These are phyloP conservation scores for Hymenoscyphus infarciens DNA, from an alignment of 2,329 filamentous ascomycete species.

Conservation along the genomic window DNA sequence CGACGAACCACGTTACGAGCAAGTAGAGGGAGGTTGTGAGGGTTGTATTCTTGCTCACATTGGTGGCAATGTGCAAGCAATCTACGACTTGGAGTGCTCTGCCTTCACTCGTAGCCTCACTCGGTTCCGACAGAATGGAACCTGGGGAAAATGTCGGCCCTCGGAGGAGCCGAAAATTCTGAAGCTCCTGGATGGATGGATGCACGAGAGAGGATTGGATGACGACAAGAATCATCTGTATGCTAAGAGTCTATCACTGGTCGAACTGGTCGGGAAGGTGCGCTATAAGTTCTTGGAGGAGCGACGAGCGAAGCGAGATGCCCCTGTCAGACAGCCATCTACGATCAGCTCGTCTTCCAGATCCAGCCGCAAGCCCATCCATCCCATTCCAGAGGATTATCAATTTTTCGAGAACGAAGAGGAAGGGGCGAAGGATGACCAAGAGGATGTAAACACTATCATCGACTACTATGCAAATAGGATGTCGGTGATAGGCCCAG, in stretches of 20 bases:
- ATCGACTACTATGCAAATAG: not conserved
- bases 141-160: not conserved
- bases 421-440: not conserved
- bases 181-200: slow-evolving; percentile 25
- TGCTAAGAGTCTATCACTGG: not conserved
- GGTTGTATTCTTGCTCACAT: slow-evolving; percentile 51
- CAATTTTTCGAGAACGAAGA: not conserved
- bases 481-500: not conserved
- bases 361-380: not conserved
- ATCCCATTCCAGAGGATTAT: not conserved
- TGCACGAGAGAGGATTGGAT: slow-evolving; percentile 9
- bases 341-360: not conserved
- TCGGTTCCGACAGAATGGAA: not conserved
- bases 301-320: not conserved
- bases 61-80: slow-evolving; percentile 41
- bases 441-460: not conserved
- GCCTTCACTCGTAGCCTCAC: slow-evolving; percentile 39
- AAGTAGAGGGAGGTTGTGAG: slow-evolving; percentile 43
- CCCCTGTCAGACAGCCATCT: not conserved
- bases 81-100: slow-evolving; percentile 46
- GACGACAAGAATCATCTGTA: not conserved
- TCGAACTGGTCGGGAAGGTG: slow-evolving; percentile 4
- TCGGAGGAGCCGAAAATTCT: slow-evolving; percentile 15
- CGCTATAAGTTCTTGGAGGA: not conserved
- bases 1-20: slow-evolving; percentile 31